Percentiles rank a stretch among this genome's conserved stretches.
phyloP scores from a whole-genome alignment of 2,329 filamentous ascomycete genomes.

The Tolypocladium endophyticum region DNA sequence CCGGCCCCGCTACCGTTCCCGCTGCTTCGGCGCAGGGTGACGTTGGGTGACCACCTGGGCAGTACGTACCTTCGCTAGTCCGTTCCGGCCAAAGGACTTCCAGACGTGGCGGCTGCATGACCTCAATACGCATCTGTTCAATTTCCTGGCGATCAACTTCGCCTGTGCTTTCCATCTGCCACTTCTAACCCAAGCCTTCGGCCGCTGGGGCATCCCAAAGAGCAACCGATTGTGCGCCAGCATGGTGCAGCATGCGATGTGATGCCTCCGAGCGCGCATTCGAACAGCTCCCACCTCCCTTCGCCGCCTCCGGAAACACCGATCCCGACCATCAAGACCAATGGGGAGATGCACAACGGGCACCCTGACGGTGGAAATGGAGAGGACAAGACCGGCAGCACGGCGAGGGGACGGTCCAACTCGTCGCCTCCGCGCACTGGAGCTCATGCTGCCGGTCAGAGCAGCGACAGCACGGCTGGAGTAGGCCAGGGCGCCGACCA shows the following conservation, averaged over 20 bases:
- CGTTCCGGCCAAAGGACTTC: too few relatives aligned
- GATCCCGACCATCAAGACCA: neutral
- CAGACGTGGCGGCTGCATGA: neutral
- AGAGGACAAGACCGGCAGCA: neutral
- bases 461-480: neutral
- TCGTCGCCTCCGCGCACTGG: neutral
- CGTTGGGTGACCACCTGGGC: too few relatives aligned
- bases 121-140: neutral
- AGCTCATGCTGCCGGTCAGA: neutral
- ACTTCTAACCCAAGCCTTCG: neutral
- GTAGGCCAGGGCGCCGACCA: neutral
- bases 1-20: neutral
- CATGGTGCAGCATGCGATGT: conserved; percentile 2
- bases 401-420: conserved; percentile 1
- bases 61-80: too few relatives aligned
- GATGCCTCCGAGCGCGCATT: conserved; percentile 14
- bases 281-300: conserved; percentile 8
- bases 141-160: neutral
- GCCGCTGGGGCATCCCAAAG: neutral
- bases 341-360: neutral
- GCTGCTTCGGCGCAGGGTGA: too few relatives aligned
- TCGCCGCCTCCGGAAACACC: conserved; percentile 4
- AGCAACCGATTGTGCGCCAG: neutral
- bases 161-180: neutral
- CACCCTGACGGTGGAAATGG: neutral